phyloP scores from a whole-genome alignment of 768 basidiomycete species.

The Leccinum subgranulosum region DNA sequence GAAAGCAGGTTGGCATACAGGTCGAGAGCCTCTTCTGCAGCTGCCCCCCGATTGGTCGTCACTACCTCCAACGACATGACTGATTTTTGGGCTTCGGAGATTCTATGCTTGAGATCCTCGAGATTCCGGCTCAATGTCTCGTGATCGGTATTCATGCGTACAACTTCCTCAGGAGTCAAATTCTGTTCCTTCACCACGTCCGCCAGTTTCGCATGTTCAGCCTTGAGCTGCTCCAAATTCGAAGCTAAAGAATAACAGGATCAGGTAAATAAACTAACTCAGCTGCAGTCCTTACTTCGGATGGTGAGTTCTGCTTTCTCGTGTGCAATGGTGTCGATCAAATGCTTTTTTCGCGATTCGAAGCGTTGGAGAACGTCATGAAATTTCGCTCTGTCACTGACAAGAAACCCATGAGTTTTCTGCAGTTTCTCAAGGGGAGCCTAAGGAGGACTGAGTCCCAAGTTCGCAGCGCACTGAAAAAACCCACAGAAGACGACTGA shows the following conservation, averaged over 20 bases:
- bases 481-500: conserved; percentile 56
- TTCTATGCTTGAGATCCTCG: conserved; percentile 73
- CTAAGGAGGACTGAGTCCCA: conserved; percentile 30
- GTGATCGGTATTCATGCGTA: conserved; percentile 87
- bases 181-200: conserved; percentile 82
- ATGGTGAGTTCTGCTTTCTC: conserved; percentile 63
- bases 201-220: conserved; percentile 60
- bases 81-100: conserved; percentile 66
- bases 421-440: conserved; percentile 63
- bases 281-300: conserved; percentile 40
- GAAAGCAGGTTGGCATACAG: conserved; percentile 74
- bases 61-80: conserved; percentile 82
- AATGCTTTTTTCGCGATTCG: conserved; percentile 64
- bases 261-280: neutral
- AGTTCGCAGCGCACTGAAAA: neutral
- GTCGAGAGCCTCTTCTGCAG: conserved; percentile 80
- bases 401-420: conserved; percentile 59
- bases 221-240: conserved; percentile 59
- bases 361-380: conserved; percentile 70
- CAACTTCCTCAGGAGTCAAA: conserved; percentile 86
- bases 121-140: conserved; percentile 71
- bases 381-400: conserved; percentile 75
- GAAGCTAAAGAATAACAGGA: conserved; percentile 39
- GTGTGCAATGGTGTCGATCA: conserved; percentile 61
- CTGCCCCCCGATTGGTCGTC: conserved; percentile 73